phyloP scores from a whole-genome alignment of 1,284 basidiomycete species.

The Mycena citricolor region DNA sequence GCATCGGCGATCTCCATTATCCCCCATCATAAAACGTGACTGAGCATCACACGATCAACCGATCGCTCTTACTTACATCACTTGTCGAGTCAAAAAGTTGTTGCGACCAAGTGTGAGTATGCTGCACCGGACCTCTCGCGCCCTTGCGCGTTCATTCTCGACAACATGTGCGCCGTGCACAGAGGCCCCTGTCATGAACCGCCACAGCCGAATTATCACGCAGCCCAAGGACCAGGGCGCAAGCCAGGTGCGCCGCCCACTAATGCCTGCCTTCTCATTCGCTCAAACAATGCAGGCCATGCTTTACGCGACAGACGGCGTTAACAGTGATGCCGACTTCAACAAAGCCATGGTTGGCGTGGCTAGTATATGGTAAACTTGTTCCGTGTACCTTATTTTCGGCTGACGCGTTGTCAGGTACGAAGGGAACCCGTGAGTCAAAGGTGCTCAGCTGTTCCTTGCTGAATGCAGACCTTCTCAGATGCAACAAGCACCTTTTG shows the following conservation, averaged over 20 bases:
- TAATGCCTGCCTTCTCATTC: conserved; percentile 13
- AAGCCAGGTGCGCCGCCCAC: conserved; percentile 65
- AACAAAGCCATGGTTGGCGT: conserved; percentile 95
- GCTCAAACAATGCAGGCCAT: conserved; percentile 65
- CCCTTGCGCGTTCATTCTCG: conserved; percentile 8
- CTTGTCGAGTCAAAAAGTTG: too few species aligned
- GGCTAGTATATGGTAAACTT: conserved; percentile 84
- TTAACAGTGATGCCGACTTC: conserved; percentile 77
- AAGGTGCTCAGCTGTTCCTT: conserved; percentile 4
- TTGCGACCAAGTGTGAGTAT: conserved; percentile 6
- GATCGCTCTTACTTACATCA: too few species aligned
- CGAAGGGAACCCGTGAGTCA: conserved; percentile 82
- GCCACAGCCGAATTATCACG: conserved; percentile 82
- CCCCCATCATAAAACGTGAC: too few species aligned
- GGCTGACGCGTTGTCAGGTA: conserved; percentile 54
- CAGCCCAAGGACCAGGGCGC: conserved; percentile 92
- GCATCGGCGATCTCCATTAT: too few species aligned
- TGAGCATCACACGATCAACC: conserved; percentile 1
- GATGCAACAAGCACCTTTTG: conserved; percentile 91
- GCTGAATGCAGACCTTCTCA: conserved; percentile 31
- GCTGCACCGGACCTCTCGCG: conserved; percentile 3
- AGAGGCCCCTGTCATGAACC: conserved; percentile 69
- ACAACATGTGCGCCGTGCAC: conserved; percentile 39
- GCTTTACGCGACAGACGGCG: conserved; percentile 93
- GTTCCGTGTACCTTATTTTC: conserved; percentile 7